These are phyloP conservation scores for Penicillium sp. DNA, from an alignment of 2,329 filamentous ascomycete genomes.

Conservation along the genomic window DNA sequence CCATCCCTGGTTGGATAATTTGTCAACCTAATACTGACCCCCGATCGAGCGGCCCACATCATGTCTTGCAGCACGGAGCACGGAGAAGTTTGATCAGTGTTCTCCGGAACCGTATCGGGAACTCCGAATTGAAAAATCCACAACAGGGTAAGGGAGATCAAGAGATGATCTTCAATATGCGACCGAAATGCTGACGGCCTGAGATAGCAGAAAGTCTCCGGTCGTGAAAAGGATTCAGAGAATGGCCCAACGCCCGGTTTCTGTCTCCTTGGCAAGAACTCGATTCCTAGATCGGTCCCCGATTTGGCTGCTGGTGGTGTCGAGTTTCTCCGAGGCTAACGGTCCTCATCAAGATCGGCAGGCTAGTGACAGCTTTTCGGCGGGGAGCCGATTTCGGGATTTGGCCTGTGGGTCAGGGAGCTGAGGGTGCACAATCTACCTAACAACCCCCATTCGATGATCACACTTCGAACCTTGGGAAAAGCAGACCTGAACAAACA, in stretches of 20 bases:
- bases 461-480: neutral
- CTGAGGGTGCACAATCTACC: neutral
- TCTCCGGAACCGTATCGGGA: conserved; percentile 12
- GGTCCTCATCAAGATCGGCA: neutral
- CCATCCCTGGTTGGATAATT: conserved; percentile 11
- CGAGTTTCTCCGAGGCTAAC: conserved; percentile 9
- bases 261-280: too few species aligned
- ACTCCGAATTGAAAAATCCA: too few species aligned
- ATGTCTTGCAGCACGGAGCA: conserved; percentile 10
- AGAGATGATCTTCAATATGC: neutral
- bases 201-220: neutral
- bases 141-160: too few species aligned
- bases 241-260: neutral
- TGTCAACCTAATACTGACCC: conserved; percentile 6
- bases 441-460: neutral
- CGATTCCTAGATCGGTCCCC: conserved; percentile 1
- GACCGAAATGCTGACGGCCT: neutral
- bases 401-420: neutral
- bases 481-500: neutral
- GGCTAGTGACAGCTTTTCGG: neutral
- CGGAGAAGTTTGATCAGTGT: conserved; percentile 13
- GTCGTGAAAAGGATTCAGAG: neutral
- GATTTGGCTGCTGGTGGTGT: neutral
- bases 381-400: neutral
- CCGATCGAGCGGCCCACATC: conserved; percentile 4